phyloP scores from a whole-genome alignment of 176 grass and related monocot genomes.

The Carex myosuroides region DNA sequence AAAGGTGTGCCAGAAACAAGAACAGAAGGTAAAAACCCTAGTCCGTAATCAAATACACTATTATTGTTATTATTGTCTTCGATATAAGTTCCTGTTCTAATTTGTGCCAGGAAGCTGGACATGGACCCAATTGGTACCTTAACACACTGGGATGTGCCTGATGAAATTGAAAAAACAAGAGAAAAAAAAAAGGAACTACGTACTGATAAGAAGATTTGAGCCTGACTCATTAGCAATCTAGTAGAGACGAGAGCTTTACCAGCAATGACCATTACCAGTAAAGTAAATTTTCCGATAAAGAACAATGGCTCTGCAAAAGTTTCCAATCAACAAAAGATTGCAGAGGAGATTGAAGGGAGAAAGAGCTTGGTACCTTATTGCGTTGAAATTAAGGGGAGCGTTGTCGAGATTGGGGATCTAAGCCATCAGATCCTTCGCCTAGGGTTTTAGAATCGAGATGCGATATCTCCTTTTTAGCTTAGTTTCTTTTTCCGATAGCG shows the following conservation, averaged over 20 bases:
- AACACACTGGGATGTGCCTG: too few species aligned
- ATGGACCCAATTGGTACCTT: too few species aligned
- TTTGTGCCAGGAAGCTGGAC: too few species aligned
- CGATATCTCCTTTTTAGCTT: not conserved
- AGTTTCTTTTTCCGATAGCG: not conserved
- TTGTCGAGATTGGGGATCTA: conserved; percentile 93
- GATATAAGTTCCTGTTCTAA: too few species aligned
- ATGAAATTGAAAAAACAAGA: too few species aligned
- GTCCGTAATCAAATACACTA: too few species aligned
- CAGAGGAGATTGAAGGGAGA: not conserved
- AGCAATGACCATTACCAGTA: not conserved
- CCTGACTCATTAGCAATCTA: too few species aligned
- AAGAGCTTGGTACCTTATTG: conserved; percentile 40
- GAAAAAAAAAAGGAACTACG: too few species aligned
- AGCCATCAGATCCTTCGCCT: conserved; percentile 42
- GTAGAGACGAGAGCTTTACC: too few species aligned
- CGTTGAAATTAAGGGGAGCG: conserved; percentile 51
- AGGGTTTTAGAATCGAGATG: not conserved
- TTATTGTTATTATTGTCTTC: too few species aligned
- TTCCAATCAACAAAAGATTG: not conserved
- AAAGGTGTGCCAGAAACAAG: not conserved
- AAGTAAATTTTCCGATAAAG: not conserved
- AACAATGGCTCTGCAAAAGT: not conserved
- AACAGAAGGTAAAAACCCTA: not conserved
- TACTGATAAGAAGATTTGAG: too few species aligned